Base-by-base conservation (phyloP, 2,329 filamentous ascomycete genomes). In the Alternaria sp. region DNA sequence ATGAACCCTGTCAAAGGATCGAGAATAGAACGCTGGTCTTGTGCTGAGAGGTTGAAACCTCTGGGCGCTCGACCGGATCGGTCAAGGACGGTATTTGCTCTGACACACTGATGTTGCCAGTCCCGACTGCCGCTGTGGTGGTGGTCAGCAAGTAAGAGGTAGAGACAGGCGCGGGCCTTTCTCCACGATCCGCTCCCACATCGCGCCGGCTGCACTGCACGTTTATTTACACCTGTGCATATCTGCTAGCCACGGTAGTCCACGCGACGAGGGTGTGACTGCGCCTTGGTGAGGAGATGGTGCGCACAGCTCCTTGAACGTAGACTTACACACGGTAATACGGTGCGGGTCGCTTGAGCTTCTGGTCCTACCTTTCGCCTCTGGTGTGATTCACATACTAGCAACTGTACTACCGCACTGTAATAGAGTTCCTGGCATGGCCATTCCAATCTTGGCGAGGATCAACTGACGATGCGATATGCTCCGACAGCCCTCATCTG, bases 201-300 rank as follows among this genome's bases (percentile, higher is more conserved):
- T 75, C 74, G 77, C 76, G 76, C 76, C 75, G 72, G 77, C 69
- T 79, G 77, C 77, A 68, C 77, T 79, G 77, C 77, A 79, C 76
- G 73, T 78, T 79, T 79, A 79, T 78, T 79, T 77, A 69, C 71
- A 76, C 73, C 70, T 76, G 71, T 77, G 77, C 76, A 78, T 74
- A 66, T 64, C 57, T 70, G 64, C 71, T 72, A 73, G 67, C 69
- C 66, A 70, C 69, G 70, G 51, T 69, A 56, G 69, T 64, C 74
- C 77, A 79, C 77, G 77, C 75, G 77, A 71, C 64, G 59, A 66
- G 58, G 61, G 76, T 79, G 65, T 67, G 62, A 79, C 76, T 70
- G 62, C 62, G 50, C 62, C 65, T 72, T 36, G 56, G 54, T 64
- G 56, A 64, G 63, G 58, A 59, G 56, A 46, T 54, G n/a, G 40